Conservation (phyloP, 257 asterid species). For the Gardenia jasminoides region DNA sequence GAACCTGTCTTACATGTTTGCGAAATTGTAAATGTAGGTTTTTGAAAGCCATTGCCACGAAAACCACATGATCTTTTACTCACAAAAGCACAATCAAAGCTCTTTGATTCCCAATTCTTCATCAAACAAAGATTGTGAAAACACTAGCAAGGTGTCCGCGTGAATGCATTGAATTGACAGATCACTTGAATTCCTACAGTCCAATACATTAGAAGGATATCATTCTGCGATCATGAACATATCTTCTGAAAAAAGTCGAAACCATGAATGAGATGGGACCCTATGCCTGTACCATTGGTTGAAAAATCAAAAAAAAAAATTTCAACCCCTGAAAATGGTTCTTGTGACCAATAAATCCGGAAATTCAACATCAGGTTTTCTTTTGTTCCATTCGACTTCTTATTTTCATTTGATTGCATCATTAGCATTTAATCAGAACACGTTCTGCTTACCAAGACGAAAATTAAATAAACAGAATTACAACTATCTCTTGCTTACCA, state of each 20-base stretch:
- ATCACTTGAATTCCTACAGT: background rate
- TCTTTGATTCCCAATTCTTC: background rate
- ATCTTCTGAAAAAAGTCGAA: background rate
- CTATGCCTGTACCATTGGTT: background rate
- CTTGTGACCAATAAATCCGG: background rate
- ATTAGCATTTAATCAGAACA: background rate
- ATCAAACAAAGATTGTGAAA: background rate
- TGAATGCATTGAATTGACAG: conserved; percentile 1
- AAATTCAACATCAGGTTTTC: background rate
- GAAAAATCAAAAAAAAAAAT: background rate
- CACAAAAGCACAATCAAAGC: too few relatives aligned
- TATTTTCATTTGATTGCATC: background rate
- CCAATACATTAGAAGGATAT: too few relatives aligned
- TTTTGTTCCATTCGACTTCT: background rate
- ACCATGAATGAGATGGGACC: background rate
- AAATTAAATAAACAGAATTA: background rate
- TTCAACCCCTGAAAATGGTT: background rate
- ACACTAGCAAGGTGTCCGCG: background rate
- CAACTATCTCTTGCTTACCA: background rate
- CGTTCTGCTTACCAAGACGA: too few relatives aligned
- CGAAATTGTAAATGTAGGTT: background rate
- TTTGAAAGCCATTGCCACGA: background rate
- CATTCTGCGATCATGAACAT: background rate
- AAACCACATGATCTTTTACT: background rate
- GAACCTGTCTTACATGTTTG: background rate